Percentiles rank a stretch among this genome's conserved stretches.
Evolutionary conservation across 179 eudicot species (phyloP).

Genomic region (Beta lomatogona): DNA sequence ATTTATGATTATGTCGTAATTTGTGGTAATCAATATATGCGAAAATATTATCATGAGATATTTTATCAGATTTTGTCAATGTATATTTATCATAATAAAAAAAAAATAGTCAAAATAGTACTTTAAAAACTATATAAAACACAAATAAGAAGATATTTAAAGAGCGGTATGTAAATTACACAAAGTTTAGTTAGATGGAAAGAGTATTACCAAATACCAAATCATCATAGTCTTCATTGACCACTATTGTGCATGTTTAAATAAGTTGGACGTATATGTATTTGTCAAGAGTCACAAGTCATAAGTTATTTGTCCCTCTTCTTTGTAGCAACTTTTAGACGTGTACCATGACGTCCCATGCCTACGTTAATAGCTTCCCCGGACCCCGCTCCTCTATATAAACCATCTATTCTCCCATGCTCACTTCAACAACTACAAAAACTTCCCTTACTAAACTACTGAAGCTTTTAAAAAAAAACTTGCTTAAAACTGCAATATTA

Average conservation of each 20-base stretch:
- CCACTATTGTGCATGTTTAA: neutral
- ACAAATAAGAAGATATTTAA: no score
- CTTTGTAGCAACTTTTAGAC: slow-evolving; percentile 26
- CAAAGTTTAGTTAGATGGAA: no score
- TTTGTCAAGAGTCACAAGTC: neutral
- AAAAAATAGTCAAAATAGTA: no score
- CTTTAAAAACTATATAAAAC: no score
- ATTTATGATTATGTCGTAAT: no score
- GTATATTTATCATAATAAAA: no score
- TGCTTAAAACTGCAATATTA: neutral
- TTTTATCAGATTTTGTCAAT: no score
- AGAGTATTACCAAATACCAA: neutral
- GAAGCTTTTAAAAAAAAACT: neutral
- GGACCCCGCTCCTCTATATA: slow-evolving; percentile 28
- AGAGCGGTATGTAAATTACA: no score
- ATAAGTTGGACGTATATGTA: neutral
- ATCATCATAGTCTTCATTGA: neutral
- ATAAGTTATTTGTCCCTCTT: slow-evolving; percentile 10
- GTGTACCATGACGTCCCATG: slow-evolving; percentile 31
- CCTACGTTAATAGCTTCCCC: neutral
- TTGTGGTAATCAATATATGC: no score
- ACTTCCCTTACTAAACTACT: neutral
- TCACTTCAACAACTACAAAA: neutral
- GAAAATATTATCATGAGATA: no score
- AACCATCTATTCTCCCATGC: neutral